phyloP scores from a whole-genome alignment of 83 land plant genomes.

The Diphasiastrum complanatum region DNA sequence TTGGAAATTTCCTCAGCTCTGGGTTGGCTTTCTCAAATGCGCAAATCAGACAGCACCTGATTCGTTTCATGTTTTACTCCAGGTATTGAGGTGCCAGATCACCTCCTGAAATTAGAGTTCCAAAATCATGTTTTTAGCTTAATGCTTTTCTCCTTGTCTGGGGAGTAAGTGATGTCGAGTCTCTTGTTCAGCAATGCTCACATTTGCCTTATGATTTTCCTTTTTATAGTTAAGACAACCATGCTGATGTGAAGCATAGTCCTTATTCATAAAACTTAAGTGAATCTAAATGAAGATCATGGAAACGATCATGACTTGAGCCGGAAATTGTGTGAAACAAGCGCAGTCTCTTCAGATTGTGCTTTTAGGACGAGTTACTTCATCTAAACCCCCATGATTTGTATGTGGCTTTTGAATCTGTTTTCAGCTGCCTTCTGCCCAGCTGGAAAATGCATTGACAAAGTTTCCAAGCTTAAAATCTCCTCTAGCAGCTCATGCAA shows the following conservation, averaged over 20 bases:
- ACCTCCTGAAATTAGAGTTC: too few relatives aligned
- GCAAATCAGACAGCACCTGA: conserved; percentile 78
- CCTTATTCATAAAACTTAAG: too few relatives aligned
- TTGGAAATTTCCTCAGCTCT: conserved; percentile 90
- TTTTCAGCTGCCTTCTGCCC: conserved; percentile 78
- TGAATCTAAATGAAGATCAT: background rate
- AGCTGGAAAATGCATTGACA: conserved; percentile 83
- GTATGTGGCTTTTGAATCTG: background rate
- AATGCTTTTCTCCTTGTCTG: background rate
- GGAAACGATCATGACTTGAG: background rate
- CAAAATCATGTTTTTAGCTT: too few relatives aligned
- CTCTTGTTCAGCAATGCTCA: too few relatives aligned
- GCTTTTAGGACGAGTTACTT: conserved; percentile 18
- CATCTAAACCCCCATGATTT: too few relatives aligned
- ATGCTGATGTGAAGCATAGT: too few relatives aligned
- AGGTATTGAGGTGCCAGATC: too few relatives aligned
- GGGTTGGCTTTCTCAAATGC: conserved; percentile 96
- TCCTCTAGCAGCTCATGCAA: conserved; percentile 71
- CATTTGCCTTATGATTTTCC: too few relatives aligned
- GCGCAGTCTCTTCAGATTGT: background rate
- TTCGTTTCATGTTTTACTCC: conserved; percentile 86
- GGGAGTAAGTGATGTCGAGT: background rate
- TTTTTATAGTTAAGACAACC: too few relatives aligned
- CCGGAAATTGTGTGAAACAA: background rate
- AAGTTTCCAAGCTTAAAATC: conserved; percentile 54